Evolutionary conservation across 345 rosid genomes (phyloP), one percentile per base, ranked within the genome.

Genomic region (Lumnitzera littorea): DNA sequence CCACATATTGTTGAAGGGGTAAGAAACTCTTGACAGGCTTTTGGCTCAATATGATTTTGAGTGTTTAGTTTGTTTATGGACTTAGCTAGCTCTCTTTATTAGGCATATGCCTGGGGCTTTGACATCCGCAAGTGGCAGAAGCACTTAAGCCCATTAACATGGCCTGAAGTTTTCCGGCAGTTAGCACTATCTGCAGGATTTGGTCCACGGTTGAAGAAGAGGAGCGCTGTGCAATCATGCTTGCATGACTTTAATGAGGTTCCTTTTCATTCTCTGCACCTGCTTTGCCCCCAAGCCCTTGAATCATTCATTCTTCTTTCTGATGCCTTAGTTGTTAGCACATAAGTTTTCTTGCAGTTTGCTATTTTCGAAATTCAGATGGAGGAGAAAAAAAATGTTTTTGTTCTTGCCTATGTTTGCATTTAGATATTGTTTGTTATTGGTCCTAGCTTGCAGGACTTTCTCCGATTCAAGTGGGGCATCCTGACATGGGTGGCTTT

Each of bases 101-200:
- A 95, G 99, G 98, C 99, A 24, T 91, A 91, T 85, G 72, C 80
- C 20, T 95, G 99, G 99, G 99, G 99, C 59, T 95, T 95, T 68
- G 96, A 95, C 76, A 85, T 95, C 55, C 84, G 82, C 66, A 85
- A 87, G 74, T 95, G 99, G 99, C 96, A 91, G 78, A 81, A 62
- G 64, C 89, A 85, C 80, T 80, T 95, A 71, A 84, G 80, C 68
- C 82, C 91, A 67, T 29, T 91, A 62, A 91, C 99, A 24, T 95
- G 99, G 99, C 98, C 96, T 46, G 99, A 95, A 72, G 76, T 95
- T 70, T 78, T 91, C 55, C 85, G 99, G 57, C 96, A 95, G 61
- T 68, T 95, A 78, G 96, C 96, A 58, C 74, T 95, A 48, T 81
- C 96, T 68, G 78, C 91, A 56, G 99, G 97, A 55, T 85, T 82